Evolutionary conservation across 2,329 filamentous ascomycete species (phyloP).

Genomic region (Drechmeria coniospora): DNA sequence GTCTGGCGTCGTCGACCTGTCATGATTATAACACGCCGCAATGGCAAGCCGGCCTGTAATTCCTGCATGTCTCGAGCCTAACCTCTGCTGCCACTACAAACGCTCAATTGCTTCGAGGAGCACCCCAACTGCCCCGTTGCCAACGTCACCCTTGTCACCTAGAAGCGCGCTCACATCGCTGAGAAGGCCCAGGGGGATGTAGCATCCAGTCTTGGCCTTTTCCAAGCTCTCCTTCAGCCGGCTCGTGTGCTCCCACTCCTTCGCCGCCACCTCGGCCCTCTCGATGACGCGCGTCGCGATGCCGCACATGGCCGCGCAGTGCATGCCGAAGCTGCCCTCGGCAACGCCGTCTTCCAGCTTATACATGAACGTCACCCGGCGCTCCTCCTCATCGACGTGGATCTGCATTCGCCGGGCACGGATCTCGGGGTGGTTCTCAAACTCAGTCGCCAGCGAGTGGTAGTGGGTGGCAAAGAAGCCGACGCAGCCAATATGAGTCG

Average conservation of each 20-base stretch:
- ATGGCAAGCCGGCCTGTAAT: neutral
- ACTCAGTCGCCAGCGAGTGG: conserved; percentile 84
- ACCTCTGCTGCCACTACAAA: conserved; percentile 20
- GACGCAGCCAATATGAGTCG: conserved; percentile 79
- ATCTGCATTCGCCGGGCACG: conserved; percentile 83
- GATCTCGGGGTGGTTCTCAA: conserved; percentile 78
- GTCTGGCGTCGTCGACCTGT: too few relatives aligned
- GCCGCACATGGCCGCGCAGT: conserved; percentile 96
- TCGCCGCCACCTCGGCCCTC: conserved; percentile 73
- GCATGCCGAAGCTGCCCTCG: conserved; percentile 96
- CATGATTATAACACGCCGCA: too few relatives aligned
- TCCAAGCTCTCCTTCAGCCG: conserved; percentile 79
- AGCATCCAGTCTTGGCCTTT: conserved; percentile 60
- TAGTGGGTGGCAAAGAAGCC: conserved; percentile 99
- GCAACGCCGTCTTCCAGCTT: conserved; percentile 86
- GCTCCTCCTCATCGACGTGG: conserved; percentile 68
- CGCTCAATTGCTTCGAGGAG: conserved; percentile 44
- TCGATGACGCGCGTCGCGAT: conserved; percentile 73
- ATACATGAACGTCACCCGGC: conserved; percentile 92
- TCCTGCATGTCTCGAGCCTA: neutral
- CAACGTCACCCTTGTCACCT: conserved; percentile 37
- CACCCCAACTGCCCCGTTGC: conserved; percentile 39
- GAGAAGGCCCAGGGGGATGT: conserved; percentile 70
- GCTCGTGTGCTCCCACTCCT: conserved; percentile 90
- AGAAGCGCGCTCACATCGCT: conserved; percentile 76